Evolutionary conservation across 2,329 filamentous ascomycete genomes (phyloP).

Genomic region (Keithomyces neogunnii): DNA sequence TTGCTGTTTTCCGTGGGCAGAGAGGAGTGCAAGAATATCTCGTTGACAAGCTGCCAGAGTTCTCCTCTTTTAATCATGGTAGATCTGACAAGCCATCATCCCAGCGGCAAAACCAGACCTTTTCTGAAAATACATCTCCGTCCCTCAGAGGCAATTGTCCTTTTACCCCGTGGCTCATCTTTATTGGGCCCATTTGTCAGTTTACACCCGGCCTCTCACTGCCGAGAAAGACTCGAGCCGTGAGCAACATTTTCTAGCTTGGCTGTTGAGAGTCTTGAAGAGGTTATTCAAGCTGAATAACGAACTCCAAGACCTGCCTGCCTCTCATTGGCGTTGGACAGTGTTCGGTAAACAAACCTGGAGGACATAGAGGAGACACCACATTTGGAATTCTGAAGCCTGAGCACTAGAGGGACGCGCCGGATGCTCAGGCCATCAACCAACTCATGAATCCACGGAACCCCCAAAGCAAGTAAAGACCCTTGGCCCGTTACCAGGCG

Average conservation of each 20-base stretch:
- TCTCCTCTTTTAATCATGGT: background rate
- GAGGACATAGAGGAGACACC: background rate
- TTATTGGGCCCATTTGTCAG: background rate
- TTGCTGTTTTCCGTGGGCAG: background rate
- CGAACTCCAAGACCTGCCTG: background rate
- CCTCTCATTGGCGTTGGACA: background rate
- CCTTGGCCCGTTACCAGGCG: background rate
- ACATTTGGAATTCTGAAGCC: background rate
- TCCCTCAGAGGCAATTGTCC: background rate
- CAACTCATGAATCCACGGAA: conserved; percentile 1
- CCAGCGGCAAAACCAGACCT: background rate
- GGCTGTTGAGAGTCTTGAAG: background rate
- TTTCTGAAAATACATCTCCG: background rate
- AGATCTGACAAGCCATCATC: background rate
- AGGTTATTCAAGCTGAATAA: background rate
- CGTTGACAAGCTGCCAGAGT: background rate
- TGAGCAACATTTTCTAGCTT: background rate
- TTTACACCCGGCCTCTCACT: background rate
- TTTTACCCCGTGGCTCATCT: background rate
- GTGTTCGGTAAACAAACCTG: background rate
- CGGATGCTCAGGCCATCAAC: background rate
- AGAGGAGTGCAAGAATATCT: background rate
- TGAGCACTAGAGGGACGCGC: background rate
- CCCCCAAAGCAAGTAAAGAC: conserved; percentile 3
- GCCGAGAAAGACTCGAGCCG: background rate